phyloP scores from a whole-genome alignment of 495 filamentous ascomycete species.

The Aspergillus bertholletiae region DNA sequence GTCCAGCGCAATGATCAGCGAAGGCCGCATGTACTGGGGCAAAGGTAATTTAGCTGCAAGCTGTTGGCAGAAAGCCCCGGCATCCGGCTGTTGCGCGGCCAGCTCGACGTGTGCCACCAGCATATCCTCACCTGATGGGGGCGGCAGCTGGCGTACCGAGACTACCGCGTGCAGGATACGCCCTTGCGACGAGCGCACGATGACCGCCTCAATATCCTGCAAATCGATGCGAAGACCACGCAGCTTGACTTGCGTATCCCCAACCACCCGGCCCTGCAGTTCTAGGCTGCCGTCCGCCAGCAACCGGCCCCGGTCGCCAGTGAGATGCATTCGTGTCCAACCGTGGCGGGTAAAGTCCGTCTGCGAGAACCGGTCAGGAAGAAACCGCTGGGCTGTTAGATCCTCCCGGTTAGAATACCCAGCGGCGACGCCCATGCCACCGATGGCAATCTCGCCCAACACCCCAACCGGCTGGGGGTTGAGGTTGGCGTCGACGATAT shows the following conservation, averaged over 20 bases:
- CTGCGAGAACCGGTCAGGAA: conserved; percentile 1
- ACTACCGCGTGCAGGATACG: too few species aligned
- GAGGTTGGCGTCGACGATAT: not conserved
- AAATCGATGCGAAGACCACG: conserved; percentile 47
- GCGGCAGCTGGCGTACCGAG: too few species aligned
- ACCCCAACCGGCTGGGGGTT: conserved; percentile 20
- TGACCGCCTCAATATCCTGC: too few species aligned
- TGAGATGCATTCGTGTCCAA: conserved; percentile 12
- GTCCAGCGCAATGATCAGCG: too few species aligned
- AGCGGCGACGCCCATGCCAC: conserved; percentile 29
- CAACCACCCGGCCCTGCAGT: conserved; percentile 27
- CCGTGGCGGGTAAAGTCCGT: not conserved
- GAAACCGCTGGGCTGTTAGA: conserved; percentile 4
- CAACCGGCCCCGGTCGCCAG: conserved; percentile 18
- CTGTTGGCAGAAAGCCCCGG: too few species aligned
- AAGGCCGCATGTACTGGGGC: too few species aligned
- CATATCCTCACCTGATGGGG: too few species aligned
- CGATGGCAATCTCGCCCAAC: conserved; percentile 35
- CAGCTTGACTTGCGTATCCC: conserved; percentile 47
- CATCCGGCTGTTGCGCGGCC: too few species aligned
- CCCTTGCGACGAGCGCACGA: too few species aligned
- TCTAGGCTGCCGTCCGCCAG: conserved; percentile 25
- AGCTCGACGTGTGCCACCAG: too few species aligned
- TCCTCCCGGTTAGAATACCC: conserved; percentile 31
- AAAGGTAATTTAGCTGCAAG: too few species aligned